These are phyloP conservation scores for Sporothrix luriei DNA, from an alignment of 2,329 filamentous ascomycete genomes.

Conservation along the genomic window DNA sequence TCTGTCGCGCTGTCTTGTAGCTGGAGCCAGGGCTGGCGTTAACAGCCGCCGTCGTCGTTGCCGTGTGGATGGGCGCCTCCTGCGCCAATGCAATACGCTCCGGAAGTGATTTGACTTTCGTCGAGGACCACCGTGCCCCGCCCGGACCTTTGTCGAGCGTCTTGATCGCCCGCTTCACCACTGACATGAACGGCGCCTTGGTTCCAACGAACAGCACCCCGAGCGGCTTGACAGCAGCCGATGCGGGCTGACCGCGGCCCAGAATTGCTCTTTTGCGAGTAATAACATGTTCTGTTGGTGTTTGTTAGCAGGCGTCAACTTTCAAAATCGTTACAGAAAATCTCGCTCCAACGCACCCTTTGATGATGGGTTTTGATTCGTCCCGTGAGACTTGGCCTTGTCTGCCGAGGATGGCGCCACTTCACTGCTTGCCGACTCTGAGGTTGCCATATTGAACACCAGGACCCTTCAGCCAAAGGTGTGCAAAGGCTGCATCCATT, in stretches of 20 bases:
- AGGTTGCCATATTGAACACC: not conserved
- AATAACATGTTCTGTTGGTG: not conserved
- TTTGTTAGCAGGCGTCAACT: not conserved
- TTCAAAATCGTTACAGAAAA: not conserved
- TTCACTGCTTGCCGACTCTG: not conserved
- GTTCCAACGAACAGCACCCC: conserved; percentile 63
- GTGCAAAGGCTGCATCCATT: not conserved
- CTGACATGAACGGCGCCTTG: conserved; percentile 67
- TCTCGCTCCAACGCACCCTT: not conserved
- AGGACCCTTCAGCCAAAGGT: not conserved
- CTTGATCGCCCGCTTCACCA: conserved; percentile 65
- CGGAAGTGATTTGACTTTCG: conserved; percentile 50
- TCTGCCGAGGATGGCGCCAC: not conserved
- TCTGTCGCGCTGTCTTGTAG: conserved; percentile 41
- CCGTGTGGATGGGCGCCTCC: conserved; percentile 7
- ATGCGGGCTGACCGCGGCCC: conserved; percentile 22
- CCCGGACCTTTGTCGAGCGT: conserved; percentile 59
- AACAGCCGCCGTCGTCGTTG: conserved; percentile 27
- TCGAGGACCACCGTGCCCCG: conserved; percentile 50
- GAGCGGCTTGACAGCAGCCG: conserved; percentile 10
- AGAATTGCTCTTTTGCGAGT: conserved; percentile 29
- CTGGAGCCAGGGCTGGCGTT: not conserved
- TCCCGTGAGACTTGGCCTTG: not conserved
- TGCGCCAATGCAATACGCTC: conserved; percentile 50
- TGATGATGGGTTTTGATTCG: not conserved